Base-by-base conservation (phyloP, 1,284 basidiomycete species). In the Rhodofomes roseus region DNA sequence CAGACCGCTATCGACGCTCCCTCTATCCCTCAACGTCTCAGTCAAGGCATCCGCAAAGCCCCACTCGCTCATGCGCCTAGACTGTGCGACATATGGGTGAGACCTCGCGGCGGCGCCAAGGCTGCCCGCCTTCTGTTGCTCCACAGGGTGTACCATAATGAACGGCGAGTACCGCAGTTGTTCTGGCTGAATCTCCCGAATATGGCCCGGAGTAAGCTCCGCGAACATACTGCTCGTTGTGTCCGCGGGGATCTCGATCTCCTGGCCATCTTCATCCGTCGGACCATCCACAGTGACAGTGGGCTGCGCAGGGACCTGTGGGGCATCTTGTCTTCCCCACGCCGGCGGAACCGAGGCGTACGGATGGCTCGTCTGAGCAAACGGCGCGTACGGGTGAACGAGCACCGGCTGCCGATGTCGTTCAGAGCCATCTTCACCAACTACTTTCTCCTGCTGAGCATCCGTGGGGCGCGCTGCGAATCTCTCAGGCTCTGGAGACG, bases 111-210 rank as follows among this genome's bases (percentile, higher is more conserved):
- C 14, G 3, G 46, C 14, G 5, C 46, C 14, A 25, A 48, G 46
- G 12, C 23, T 29, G 25, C 29, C 46, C 11, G 25, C 46, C 25
- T 27, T 48, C 46, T 14, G 25, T 22, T 36, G 39, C 11, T 65
- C 55, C 16, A 65, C 57, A 25, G 66, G 60, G 9, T 63, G 62
- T 0, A 65, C 64, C 2, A 63, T 54, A 14, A 66, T 65, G 54
- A 76, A 80, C 1, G 84, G 84, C 25, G 83, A 85, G 63, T 85
- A 85, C 53, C 77, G 75, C 25, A 85, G 71, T 53, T 85, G 81
- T 9, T 74, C 75, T 0, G 81, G 78, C 31, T 79, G 66, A 52
- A 86, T 71, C 65, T 84, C 83, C 43, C 80, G 76, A n/a, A 84
- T 75, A 23, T 77, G 68, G 1, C 79, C 81, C 12, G 74, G 65